Percentiles rank a stretch among this genome's conserved stretches.
These are phyloP conservation scores for Didymella pinodella DNA, from an alignment of 2,329 filamentous ascomycete species.

Conservation along the genomic window DNA sequence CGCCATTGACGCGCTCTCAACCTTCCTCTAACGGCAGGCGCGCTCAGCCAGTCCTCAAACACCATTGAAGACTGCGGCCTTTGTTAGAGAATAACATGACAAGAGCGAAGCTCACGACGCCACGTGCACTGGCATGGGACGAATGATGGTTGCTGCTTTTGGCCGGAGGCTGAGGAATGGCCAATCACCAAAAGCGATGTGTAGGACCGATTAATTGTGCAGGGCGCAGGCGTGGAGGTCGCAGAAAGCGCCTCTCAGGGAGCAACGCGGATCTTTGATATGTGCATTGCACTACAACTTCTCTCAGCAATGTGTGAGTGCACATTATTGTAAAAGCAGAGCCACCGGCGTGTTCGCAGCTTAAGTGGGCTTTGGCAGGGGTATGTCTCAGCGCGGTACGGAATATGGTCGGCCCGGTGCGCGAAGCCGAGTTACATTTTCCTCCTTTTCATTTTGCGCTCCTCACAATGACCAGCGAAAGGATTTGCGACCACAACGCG, in stretches of 20 bases:
- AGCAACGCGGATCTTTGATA: neutral
- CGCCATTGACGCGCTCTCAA: slow-evolving; percentile 13
- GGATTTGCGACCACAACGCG: neutral
- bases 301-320: neutral
- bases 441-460: slow-evolving; percentile 5
- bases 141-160: slow-evolving; percentile 9
- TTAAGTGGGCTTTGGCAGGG: neutral
- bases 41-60: slow-evolving; percentile 9
- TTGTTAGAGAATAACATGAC: slow-evolving; percentile 7
- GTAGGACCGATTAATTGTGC: slow-evolving; percentile 23
- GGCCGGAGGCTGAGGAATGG: slow-evolving; percentile 8
- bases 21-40: slow-evolving; percentile 23
- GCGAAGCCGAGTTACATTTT: slow-evolving; percentile 16
- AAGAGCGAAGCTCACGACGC: slow-evolving; percentile 10
- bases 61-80: slow-evolving; percentile 16
- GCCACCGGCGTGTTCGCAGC: neutral
- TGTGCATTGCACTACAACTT: neutral
- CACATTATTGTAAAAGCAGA: neutral
- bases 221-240: slow-evolving; percentile 14
- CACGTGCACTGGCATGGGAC: slow-evolving; percentile 8
- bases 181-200: slow-evolving; percentile 18
- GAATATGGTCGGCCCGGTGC: slow-evolving; percentile 18
- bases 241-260: neutral
- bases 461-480: slow-evolving; percentile 12
- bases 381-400: slow-evolving; percentile 3